These are phyloP conservation scores for Candida boidinii DNA, from an alignment of 805 yeast genomes.

Conservation along the genomic window DNA sequence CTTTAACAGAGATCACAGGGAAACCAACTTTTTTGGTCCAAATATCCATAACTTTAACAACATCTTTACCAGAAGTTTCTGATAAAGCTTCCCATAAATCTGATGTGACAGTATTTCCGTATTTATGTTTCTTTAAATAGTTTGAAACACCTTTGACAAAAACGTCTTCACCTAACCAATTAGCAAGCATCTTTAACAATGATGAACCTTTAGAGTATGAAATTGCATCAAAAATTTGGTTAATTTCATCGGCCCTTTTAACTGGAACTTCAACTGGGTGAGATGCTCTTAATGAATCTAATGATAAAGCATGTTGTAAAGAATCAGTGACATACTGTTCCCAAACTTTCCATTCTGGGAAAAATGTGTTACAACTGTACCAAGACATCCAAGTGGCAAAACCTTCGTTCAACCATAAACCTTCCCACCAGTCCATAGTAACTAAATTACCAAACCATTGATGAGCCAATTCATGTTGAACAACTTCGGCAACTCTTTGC, in stretches of 20 bases:
- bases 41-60: constrained; percentile 50
- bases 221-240: constrained; percentile 76
- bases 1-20: constrained; percentile 53
- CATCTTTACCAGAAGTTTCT: constrained; percentile 59
- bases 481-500: constrained; percentile 73
- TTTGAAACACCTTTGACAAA: constrained; percentile 69
- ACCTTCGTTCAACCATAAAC: constrained; percentile 83
- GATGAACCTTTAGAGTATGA: constrained; percentile 81
- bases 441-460: constrained; percentile 91
- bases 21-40: constrained; percentile 75
- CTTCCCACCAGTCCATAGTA: constrained; percentile 94
- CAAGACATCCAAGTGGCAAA: constrained; percentile 86
- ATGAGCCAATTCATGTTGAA: constrained; percentile 85
- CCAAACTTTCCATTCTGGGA: constrained; percentile 79
- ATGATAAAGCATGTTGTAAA: constrained; percentile 40
- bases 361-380: constrained; percentile 59
- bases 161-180: constrained; percentile 57
- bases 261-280: constrained; percentile 88
- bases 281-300: constrained; percentile 56
- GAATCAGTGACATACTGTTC: constrained; percentile 49
- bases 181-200: constrained; percentile 66
- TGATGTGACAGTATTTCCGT: constrained; percentile 61
- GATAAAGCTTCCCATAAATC: constrained; percentile 66
- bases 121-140: constrained; percentile 58
- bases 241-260: constrained; percentile 69